phyloP scores from a whole-genome alignment of 140 eudicot genomes.

The Senecio squalidus region DNA sequence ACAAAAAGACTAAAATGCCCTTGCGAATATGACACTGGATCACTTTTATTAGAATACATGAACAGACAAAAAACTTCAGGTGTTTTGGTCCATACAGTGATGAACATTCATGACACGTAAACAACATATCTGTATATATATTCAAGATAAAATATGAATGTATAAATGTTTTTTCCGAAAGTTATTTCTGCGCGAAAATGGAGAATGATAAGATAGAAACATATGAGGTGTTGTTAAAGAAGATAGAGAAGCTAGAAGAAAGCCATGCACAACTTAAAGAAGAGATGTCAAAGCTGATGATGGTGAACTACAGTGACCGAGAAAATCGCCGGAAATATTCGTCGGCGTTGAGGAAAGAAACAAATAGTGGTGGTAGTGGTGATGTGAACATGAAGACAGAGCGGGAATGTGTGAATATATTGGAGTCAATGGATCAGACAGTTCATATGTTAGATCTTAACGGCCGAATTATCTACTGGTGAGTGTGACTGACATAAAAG shows the following conservation, averaged over 20 bases:
- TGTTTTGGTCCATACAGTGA: too few relatives aligned
- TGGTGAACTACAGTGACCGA: slow-evolving; percentile 26
- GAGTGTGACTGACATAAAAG: neutral
- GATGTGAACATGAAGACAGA: slow-evolving; percentile 40
- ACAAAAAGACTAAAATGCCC: too few relatives aligned
- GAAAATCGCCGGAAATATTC: slow-evolving; percentile 16
- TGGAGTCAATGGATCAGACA: slow-evolving; percentile 77
- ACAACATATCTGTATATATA: too few relatives aligned
- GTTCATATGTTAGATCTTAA: slow-evolving; percentile 54
- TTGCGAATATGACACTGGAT: too few relatives aligned
- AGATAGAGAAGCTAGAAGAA: slow-evolving; percentile 60
- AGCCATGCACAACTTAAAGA: slow-evolving; percentile 57
- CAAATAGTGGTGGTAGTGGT: slow-evolving; percentile 26
- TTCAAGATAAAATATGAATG: too few relatives aligned
- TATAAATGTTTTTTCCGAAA: too few relatives aligned
- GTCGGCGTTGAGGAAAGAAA: slow-evolving; percentile 28
- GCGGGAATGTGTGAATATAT: slow-evolving; percentile 50
- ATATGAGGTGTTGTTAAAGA: slow-evolving; percentile 41
- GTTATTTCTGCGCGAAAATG: too few relatives aligned
- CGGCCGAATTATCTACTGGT: slow-evolving; percentile 58
- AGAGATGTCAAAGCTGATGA: slow-evolving; percentile 49
- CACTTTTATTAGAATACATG: too few relatives aligned
- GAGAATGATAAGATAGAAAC: slow-evolving; percentile 6
- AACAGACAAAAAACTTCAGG: too few relatives aligned
- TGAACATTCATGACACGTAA: too few relatives aligned